A percentile compares a stretch with the other conserved stretches of the same genome.
phyloP scores from a whole-genome alignment of 805 yeast genomes.

The Candida pini region DNA sequence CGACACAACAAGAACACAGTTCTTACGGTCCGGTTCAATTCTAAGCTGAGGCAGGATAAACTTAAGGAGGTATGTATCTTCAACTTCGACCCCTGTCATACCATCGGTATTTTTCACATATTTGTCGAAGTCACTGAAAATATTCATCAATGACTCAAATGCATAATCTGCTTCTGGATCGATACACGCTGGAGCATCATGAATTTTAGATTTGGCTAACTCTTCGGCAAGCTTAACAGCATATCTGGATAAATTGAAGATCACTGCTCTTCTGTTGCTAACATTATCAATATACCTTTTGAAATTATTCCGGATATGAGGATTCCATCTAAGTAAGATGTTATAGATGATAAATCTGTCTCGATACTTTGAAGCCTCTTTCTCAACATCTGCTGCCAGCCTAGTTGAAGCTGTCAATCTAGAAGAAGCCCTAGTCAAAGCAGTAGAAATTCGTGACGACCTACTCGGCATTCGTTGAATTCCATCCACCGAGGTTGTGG shows the following conservation, averaged over 20 bases:
- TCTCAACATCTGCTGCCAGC: slow-evolving; percentile 27
- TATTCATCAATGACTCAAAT: slow-evolving; percentile 13
- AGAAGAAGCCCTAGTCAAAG: slow-evolving; percentile 13
- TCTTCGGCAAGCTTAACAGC: slow-evolving; percentile 29
- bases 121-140: slow-evolving; percentile 45
- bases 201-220: slow-evolving; percentile 10
- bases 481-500: slow-evolving; percentile 10
- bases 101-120: slow-evolving; percentile 35
- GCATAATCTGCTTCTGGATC: slow-evolving; percentile 9
- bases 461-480: too few species aligned
- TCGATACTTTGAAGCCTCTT: slow-evolving; percentile 27
- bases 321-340: slow-evolving; percentile 74
- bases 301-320: slow-evolving; percentile 54
- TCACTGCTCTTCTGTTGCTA: slow-evolving; percentile 20
- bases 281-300: slow-evolving; percentile 44
- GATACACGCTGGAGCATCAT: slow-evolving; percentile 3
- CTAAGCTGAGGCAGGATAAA: slow-evolving; percentile 84
- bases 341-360: slow-evolving; percentile 77
- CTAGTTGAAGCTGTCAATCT: slow-evolving; percentile 10
- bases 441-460: slow-evolving; percentile 9
- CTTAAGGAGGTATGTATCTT: slow-evolving; percentile 46
- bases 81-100: slow-evolving; percentile 17
- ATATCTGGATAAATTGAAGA: slow-evolving; percentile 26
- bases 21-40: slow-evolving; percentile 36
- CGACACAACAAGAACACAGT: slow-evolving; percentile 48